phyloP scores from a whole-genome alignment of 805 yeast species.

The Clavispora vitiphila region DNA sequence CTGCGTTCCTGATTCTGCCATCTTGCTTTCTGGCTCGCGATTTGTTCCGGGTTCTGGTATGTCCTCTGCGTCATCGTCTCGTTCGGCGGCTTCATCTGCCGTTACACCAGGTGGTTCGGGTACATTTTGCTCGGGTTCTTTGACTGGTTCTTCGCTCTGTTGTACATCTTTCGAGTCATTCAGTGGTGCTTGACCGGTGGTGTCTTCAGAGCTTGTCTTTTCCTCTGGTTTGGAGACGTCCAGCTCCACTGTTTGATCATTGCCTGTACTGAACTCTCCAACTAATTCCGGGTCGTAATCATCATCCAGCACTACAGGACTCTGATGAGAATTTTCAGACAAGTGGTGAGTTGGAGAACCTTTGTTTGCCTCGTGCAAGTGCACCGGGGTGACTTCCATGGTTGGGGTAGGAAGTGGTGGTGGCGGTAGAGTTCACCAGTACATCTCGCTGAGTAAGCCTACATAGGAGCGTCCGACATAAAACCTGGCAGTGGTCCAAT shows the following conservation, averaged over 20 bases:
- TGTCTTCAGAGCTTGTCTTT: neutral
- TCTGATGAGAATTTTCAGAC: neutral
- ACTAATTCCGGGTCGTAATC: constrained; percentile 13
- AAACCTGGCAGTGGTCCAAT: neutral
- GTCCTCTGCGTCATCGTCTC: no score
- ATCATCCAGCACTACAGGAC: constrained; percentile 6
- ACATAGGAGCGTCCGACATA: neutral
- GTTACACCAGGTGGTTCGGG: no score
- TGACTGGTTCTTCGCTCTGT: no score
- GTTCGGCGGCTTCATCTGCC: no score
- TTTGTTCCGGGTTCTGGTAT: no score
- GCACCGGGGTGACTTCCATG: neutral
- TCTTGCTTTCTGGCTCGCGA: no score
- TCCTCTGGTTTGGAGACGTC: neutral
- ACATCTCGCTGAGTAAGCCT: neutral
- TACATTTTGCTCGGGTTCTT: no score
- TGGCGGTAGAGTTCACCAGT: neutral
- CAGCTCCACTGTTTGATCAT: no score
- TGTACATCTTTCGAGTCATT: no score
- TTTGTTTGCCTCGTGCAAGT: neutral
- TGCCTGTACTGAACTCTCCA: neutral
- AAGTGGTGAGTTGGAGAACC: neutral
- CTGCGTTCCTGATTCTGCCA: no score
- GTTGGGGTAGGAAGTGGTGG: neutral
- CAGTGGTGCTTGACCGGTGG: no score